Conservation (phyloP, 208 protist species). For the Acanthamoeba rhysodes region DNA sequence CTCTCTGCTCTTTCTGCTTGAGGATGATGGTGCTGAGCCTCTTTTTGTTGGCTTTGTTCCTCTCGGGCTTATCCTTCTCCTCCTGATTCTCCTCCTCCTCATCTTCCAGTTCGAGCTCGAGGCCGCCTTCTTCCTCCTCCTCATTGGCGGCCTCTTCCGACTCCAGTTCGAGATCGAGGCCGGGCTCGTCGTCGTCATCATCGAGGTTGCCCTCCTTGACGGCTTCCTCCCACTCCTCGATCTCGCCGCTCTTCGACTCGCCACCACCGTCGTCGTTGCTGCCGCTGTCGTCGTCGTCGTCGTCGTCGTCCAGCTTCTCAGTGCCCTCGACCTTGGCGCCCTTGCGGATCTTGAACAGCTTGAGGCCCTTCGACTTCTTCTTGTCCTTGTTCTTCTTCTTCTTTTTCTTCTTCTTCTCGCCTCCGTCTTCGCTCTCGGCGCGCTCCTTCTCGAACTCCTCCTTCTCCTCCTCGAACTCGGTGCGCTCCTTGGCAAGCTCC, state of each 20-base stretch:
- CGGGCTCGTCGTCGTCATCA: not conserved
- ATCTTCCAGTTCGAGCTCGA: not conserved
- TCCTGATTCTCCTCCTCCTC: not conserved
- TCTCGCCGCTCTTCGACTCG: not conserved
- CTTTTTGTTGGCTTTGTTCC: not conserved
- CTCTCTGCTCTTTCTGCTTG: slow-evolving; percentile 37
- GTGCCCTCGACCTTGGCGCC: not conserved
- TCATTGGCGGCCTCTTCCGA: not conserved
- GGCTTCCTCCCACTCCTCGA: not conserved
- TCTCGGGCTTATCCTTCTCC: not conserved
- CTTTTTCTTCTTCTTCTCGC: not conserved
- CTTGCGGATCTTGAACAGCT: slow-evolving; percentile 22
- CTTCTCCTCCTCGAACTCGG: not conserved
- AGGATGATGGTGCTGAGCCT: not conserved
- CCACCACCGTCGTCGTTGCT: not conserved
- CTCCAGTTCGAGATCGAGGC: not conserved
- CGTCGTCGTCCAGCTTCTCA: not conserved
- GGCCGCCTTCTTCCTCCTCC: not conserved
- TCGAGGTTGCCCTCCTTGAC: slow-evolving; percentile 16
- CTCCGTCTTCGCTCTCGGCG: not conserved
- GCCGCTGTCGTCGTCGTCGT: not conserved
- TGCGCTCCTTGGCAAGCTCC: not conserved
- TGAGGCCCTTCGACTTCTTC: not conserved
- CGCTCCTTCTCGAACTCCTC: slow-evolving; percentile 1
- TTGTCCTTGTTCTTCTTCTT: not conserved